Conservation (phyloP, 2,329 filamentous ascomycete genomes). For the Aspergillus phoenicis region DNA sequence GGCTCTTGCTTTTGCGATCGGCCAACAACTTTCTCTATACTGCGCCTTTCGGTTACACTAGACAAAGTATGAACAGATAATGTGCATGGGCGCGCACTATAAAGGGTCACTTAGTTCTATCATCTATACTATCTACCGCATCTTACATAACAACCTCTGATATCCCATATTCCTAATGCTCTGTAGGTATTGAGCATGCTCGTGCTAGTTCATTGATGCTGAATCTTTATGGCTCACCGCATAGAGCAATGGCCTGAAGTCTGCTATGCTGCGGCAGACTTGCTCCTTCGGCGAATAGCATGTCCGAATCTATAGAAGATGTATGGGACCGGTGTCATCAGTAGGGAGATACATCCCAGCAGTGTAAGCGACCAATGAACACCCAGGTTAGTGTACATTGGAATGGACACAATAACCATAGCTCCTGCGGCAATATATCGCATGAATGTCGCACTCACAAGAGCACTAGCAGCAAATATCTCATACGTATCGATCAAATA, state of each 20-base stretch:
- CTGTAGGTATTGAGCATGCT: neutral
- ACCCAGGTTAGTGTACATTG: slow-evolving; percentile 45
- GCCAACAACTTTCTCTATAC: no score
- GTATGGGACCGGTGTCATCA: slow-evolving; percentile 49
- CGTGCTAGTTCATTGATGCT: neutral
- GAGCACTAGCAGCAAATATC: slow-evolving; percentile 51
- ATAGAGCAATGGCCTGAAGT: no score
- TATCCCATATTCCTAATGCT: no score
- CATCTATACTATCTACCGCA: no score
- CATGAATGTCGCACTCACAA: slow-evolving; percentile 45
- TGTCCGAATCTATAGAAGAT: slow-evolving; percentile 39
- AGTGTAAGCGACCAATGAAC: slow-evolving; percentile 46
- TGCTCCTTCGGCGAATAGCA: slow-evolving; percentile 21
- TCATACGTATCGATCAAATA: slow-evolving; percentile 62
- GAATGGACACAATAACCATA: slow-evolving; percentile 36
- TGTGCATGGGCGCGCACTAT: no score
- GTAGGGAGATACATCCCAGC: slow-evolving; percentile 37
- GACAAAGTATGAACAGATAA: no score
- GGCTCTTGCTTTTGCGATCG: no score
- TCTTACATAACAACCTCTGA: no score
- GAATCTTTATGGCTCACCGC: no score
- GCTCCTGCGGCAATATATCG: slow-evolving; percentile 44
- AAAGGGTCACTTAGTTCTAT: no score
- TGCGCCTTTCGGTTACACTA: no score
- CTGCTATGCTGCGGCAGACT: neutral